These are phyloP conservation scores for Ogataea paradorogensis DNA, from an alignment of 805 yeast species.

Conservation along the genomic window DNA sequence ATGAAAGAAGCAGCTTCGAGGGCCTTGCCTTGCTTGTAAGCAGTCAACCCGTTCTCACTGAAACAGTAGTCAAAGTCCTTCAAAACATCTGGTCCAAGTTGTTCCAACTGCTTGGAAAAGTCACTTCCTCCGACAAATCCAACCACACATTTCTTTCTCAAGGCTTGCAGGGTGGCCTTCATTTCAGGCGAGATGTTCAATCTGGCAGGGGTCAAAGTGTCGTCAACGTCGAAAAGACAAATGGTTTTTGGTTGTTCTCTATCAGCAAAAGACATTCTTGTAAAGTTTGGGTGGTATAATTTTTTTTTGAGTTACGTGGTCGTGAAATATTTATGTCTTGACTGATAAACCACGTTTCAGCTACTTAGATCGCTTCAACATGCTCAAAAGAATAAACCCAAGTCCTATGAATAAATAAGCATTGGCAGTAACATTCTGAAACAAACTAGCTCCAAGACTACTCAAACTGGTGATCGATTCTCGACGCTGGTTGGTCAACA, in stretches of 20 bases:
- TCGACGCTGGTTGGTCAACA: slow-evolving; percentile 4
- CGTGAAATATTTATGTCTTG: slow-evolving; percentile 2
- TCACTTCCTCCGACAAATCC: slow-evolving; percentile 99
- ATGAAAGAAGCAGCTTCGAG: slow-evolving; percentile 93
- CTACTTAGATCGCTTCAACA: not conserved
- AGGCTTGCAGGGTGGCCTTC: slow-evolving; percentile 61
- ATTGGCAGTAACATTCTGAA: slow-evolving; percentile 5
- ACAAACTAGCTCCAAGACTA: slow-evolving; percentile 1
- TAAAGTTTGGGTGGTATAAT: slow-evolving; percentile 7
- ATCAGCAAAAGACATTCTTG: slow-evolving; percentile 48
- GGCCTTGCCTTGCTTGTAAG: slow-evolving; percentile 86
- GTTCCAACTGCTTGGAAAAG: slow-evolving; percentile 91
- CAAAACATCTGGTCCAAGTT: slow-evolving; percentile 78
- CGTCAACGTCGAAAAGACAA: slow-evolving; percentile 96
- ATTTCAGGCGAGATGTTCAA: slow-evolving; percentile 66
- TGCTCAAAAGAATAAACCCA: slow-evolving; percentile 1
- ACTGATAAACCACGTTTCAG: not conserved
- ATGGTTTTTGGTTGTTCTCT: slow-evolving; percentile 82
- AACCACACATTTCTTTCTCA: slow-evolving; percentile 89
- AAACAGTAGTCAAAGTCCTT: slow-evolving; percentile 91
- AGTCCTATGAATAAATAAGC: slow-evolving; percentile 2
- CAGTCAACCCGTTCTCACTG: slow-evolving; percentile 97
- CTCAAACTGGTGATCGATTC: slow-evolving; percentile 3
- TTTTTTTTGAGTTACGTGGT: slow-evolving; percentile 8
- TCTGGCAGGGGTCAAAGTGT: slow-evolving; percentile 98